Conservation (phyloP, 441 rosid genomes). For the Bruguiera hainesii region DNA sequence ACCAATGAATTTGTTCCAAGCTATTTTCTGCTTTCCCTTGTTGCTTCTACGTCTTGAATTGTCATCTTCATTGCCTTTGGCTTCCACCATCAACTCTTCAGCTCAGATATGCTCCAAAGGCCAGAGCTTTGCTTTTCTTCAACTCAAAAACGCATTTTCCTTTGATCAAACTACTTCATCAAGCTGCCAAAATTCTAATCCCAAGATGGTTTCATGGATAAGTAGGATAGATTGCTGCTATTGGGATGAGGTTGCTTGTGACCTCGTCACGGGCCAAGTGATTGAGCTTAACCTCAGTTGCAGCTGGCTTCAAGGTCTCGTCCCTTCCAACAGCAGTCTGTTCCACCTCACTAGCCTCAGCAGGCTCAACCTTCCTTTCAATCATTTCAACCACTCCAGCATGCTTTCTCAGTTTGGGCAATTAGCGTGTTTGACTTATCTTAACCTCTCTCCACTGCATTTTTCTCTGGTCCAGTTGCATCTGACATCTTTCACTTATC, state of each 20-base stretch:
- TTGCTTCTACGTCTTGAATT: too few relatives aligned
- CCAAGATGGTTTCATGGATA: too few relatives aligned
- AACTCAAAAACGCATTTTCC: too few relatives aligned
- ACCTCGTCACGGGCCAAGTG: slow-evolving; percentile 6
- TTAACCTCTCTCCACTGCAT: slow-evolving; percentile 12
- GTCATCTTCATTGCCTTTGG: too few relatives aligned
- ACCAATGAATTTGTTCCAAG: too few relatives aligned
- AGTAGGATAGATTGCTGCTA: too few relatives aligned
- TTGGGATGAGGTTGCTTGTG: too few relatives aligned
- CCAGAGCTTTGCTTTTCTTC: not conserved
- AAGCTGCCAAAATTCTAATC: too few relatives aligned
- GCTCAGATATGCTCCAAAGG: not conserved
- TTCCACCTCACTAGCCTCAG: slow-evolving; percentile 10
- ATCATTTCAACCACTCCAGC: slow-evolving; percentile 12
- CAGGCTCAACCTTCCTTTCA: slow-evolving; percentile 16
- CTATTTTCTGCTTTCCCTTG: too few relatives aligned
- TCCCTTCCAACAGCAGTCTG: slow-evolving; percentile 20
- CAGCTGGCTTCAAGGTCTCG: slow-evolving; percentile 19
- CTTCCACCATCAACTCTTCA: too few relatives aligned
- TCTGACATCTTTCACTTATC: slow-evolving; percentile 13
- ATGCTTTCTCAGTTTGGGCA: slow-evolving; percentile 13
- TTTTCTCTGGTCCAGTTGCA: slow-evolving; percentile 14
- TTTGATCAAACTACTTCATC: too few relatives aligned
- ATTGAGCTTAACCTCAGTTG: slow-evolving; percentile 21
- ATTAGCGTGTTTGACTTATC: not conserved